Percentiles rank a stretch among this genome's conserved stretches.
Evolutionary conservation across 2,329 filamentous ascomycete species (phyloP).

Genomic region (Penicillium sp.): DNA sequence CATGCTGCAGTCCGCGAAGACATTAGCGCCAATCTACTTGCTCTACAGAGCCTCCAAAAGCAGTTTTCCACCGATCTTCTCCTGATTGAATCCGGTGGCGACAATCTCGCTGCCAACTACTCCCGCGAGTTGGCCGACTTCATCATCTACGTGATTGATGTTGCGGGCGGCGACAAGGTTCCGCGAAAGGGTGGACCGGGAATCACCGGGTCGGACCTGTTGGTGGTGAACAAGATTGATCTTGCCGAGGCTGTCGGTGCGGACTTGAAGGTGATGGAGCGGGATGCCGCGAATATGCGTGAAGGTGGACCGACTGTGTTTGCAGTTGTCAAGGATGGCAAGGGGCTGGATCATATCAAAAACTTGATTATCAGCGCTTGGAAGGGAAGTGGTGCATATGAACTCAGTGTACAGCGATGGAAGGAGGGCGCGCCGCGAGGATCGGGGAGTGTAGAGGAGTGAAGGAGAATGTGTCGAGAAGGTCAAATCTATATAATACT

Average conservation of each 20-base stretch:
- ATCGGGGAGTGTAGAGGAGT: slow-evolving; percentile 33
- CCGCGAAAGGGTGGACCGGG: slow-evolving; percentile 92
- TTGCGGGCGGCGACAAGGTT: slow-evolving; percentile 92
- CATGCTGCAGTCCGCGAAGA: slow-evolving; percentile 97
- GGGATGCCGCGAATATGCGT: slow-evolving; percentile 87
- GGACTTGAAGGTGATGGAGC: slow-evolving; percentile 87
- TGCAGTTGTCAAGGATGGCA: slow-evolving; percentile 90
- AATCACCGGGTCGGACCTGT: slow-evolving; percentile 89
- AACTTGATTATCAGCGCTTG: slow-evolving; percentile 85
- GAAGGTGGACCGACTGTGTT: slow-evolving; percentile 95
- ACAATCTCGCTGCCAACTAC: slow-evolving; percentile 97
- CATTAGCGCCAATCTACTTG: slow-evolving; percentile 87
- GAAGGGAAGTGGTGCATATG: slow-evolving; percentile 75
- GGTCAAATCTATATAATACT: no score
- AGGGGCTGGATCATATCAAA: slow-evolving; percentile 79
- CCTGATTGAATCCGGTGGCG: slow-evolving; percentile 90
- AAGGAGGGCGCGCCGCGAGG: slow-evolving; percentile 36
- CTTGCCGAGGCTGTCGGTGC: slow-evolving; percentile 84
- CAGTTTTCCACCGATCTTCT: slow-evolving; percentile 76
- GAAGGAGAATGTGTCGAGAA: slow-evolving; percentile 6
- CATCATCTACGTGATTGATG: slow-evolving; percentile 98
- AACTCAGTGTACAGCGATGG: slow-evolving; percentile 42
- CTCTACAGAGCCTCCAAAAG: slow-evolving; percentile 79
- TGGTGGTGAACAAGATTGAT: slow-evolving; percentile 97
- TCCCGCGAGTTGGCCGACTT: slow-evolving; percentile 89